phyloP scores from a whole-genome alignment of 257 asterid genomes.

The Solanum boliviense region DNA sequence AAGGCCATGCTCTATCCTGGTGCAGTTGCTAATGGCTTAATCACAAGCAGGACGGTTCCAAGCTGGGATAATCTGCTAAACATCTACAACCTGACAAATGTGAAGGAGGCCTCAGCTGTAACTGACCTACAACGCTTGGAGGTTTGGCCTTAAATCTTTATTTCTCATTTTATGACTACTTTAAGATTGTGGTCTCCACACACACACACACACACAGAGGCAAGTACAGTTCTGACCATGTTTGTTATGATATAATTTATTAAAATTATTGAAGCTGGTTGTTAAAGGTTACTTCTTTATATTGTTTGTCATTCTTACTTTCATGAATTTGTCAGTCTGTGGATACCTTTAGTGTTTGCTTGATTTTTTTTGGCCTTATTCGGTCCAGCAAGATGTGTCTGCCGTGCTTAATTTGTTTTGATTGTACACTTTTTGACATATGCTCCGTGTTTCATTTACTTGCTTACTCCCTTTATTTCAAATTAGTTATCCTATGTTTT shows the following conservation, averaged over 20 bases:
- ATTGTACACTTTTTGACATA: background rate
- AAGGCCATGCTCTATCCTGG: conserved; percentile 93
- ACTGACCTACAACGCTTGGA: conserved; percentile 83
- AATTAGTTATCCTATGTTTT: background rate
- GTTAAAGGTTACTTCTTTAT: background rate
- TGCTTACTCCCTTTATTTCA: background rate
- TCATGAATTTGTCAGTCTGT: background rate
- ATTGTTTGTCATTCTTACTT: background rate
- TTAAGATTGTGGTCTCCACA: background rate
- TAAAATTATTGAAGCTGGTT: background rate
- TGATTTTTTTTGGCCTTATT: background rate
- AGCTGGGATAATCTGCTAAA: conserved; percentile 60
- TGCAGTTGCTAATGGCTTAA: conserved; percentile 48
- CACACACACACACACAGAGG: background rate
- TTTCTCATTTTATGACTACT: background rate
- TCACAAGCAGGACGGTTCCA: conserved; percentile 45
- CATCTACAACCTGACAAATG: conserved; percentile 63
- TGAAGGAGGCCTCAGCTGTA: conserved; percentile 65
- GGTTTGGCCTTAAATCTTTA: conserved; percentile 29
- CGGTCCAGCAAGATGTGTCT: background rate
- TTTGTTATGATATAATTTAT: background rate
- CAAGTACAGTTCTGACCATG: background rate
- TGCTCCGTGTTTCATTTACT: background rate
- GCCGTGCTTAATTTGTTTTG: background rate
- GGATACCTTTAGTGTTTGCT: background rate